phyloP scores from a whole-genome alignment of 768 basidiomycete genomes.

The Cantharellus cinnabarinus region DNA sequence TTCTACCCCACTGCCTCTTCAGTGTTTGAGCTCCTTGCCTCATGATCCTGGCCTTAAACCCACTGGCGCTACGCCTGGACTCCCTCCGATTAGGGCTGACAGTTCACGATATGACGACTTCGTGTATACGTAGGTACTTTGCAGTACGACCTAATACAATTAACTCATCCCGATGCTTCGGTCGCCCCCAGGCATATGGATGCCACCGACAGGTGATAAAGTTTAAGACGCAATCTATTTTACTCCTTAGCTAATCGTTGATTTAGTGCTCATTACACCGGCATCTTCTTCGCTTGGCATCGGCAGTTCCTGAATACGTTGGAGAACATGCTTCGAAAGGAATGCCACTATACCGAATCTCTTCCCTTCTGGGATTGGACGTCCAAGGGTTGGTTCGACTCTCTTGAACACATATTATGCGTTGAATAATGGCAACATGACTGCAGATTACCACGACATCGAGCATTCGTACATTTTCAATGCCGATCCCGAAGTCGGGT shows the following conservation, averaged over 20 bases:
- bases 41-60: background rate
- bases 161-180: background rate
- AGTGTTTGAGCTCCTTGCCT: background rate
- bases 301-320: background rate
- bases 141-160: background rate
- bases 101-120: background rate
- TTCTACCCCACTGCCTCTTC: background rate
- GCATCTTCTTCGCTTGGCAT: constrained; percentile 1
- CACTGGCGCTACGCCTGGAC: background rate
- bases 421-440: background rate
- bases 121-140: background rate
- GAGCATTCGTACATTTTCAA: background rate
- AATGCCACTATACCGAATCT: background rate
- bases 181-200: constrained; percentile 1
- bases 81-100: background rate
- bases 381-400: background rate
- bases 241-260: background rate
- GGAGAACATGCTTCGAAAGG: background rate
- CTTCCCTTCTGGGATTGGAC: constrained; percentile 3
- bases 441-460: background rate
- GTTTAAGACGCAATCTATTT: background rate
- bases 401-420: background rate
- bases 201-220: background rate
- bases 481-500: background rate
- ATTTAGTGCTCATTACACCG: background rate